These are phyloP conservation scores for Magnaporthiopsis rhizophila DNA, from an alignment of 2,329 filamentous ascomycete species.

Conservation along the genomic window DNA sequence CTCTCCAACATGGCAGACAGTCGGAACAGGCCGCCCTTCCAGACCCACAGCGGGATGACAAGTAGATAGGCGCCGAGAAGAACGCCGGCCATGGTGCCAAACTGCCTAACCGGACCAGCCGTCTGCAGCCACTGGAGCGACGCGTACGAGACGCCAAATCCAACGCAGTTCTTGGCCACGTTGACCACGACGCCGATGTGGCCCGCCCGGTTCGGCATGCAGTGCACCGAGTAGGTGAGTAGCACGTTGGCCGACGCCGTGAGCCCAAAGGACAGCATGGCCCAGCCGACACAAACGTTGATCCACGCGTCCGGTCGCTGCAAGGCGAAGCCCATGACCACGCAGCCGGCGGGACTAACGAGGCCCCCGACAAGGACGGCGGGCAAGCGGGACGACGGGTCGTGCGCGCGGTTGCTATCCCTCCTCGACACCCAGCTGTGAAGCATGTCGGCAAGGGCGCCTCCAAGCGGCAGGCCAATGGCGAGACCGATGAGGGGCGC, in stretches of 20 bases:
- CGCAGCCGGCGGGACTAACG: constrained; percentile 2
- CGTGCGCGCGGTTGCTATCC: not conserved
- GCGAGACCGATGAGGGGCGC: constrained; percentile 18
- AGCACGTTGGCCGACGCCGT: constrained; percentile 7
- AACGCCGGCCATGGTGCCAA: too few relatives aligned
- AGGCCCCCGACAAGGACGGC: constrained; percentile 2
- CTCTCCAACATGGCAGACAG: too few relatives aligned
- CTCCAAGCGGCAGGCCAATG: constrained; percentile 8
- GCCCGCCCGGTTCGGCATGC: constrained; percentile 12
- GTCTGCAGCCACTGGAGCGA: not conserved
- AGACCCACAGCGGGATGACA: too few relatives aligned
- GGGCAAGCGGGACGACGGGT: constrained; percentile 1
- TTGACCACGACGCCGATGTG: constrained; percentile 11
- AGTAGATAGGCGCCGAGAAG: too few relatives aligned
- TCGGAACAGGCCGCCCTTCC: too few relatives aligned
- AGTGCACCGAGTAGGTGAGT: constrained; percentile 11
- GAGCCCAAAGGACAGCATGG: constrained; percentile 5
- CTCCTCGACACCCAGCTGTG: not conserved
- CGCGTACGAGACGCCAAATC: constrained; percentile 37
- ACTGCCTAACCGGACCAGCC: too few relatives aligned
- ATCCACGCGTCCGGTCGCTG: not conserved
- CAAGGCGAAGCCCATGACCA: not conserved
- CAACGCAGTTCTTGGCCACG: constrained; percentile 33
- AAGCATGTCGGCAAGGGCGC: constrained; percentile 1
- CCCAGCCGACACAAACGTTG: not conserved